Evolutionary conservation across 495 filamentous ascomycete species (phyloP).

Genomic region (Penicillium silybi): DNA sequence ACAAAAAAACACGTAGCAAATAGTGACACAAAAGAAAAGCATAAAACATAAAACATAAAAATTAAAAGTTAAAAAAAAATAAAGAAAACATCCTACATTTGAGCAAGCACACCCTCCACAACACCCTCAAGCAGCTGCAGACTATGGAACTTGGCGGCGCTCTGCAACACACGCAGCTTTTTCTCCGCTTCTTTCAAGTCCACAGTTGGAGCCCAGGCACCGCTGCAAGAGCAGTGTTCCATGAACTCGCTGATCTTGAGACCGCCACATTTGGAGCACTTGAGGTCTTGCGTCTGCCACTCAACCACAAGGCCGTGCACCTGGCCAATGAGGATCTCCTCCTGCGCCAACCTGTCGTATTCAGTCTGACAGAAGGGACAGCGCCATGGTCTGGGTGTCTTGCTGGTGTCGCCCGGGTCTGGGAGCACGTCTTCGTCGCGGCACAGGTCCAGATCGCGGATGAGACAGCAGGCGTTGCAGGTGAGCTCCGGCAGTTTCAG

Average conservation of each 20-base stretch:
- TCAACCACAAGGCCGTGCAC: conserved; percentile 69
- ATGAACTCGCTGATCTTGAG: conserved; percentile 83
- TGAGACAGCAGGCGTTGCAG: conserved; percentile 82
- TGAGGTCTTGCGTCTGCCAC: conserved; percentile 89
- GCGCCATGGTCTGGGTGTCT: conserved; percentile 58
- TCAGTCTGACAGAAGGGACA: conserved; percentile 74
- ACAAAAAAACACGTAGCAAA: neutral
- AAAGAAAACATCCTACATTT: conserved; percentile 23
- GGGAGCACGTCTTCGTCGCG: conserved; percentile 83
- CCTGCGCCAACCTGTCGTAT: conserved; percentile 70
- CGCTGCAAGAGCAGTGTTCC: conserved; percentile 93
- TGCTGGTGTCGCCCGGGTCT: conserved; percentile 37
- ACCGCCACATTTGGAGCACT: conserved; percentile 58
- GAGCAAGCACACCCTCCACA: conserved; percentile 55
- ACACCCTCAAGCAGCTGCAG: conserved; percentile 76
- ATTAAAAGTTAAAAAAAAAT: too few relatives aligned
- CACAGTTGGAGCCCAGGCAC: conserved; percentile 71
- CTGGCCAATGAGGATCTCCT: conserved; percentile 76
- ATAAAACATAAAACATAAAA: conserved; percentile 12
- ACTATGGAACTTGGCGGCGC: conserved; percentile 72
- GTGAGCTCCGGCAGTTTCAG: conserved; percentile 71
- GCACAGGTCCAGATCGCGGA: conserved; percentile 87
- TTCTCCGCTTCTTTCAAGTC: conserved; percentile 64
- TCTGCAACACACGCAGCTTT: conserved; percentile 62
- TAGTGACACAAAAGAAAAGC: neutral